Percentiles rank a stretch among this genome's conserved stretches.
These are phyloP conservation scores for Alternaria sp. DNA, from an alignment of 2,329 filamentous ascomycete species.

Conservation along the genomic window DNA sequence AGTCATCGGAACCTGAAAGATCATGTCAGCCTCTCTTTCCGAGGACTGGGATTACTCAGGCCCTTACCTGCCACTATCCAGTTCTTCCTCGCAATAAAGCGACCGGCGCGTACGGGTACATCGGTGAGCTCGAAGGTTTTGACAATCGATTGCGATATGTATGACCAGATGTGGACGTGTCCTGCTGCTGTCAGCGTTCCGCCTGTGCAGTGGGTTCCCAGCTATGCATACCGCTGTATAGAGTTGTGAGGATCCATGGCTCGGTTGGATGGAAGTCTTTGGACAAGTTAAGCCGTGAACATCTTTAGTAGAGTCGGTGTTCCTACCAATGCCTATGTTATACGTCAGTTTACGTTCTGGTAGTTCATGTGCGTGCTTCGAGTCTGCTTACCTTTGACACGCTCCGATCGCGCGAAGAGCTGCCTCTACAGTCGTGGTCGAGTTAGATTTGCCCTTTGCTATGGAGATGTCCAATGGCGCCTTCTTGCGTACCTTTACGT, in stretches of 20 bases:
- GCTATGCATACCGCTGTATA: slow-evolving; percentile 80
- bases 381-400: slow-evolving; percentile 71
- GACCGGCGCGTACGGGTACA: slow-evolving; percentile 94
- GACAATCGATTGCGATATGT: slow-evolving; percentile 79
- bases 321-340: slow-evolving; percentile 47
- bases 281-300: slow-evolving; percentile 49
- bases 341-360: slow-evolving; percentile 35
- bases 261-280: slow-evolving; percentile 97
- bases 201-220: slow-evolving; percentile 11
- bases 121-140: slow-evolving; percentile 99
- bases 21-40: slow-evolving; percentile 29
- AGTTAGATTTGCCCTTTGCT: slow-evolving; percentile 47
- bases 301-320: slow-evolving; percentile 12
- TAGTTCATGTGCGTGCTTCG: slow-evolving; percentile 7
- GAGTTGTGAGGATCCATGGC: slow-evolving; percentile 91
- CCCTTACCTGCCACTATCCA: slow-evolving; percentile 87
- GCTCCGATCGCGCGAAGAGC: slow-evolving; percentile 88
- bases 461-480: not conserved
- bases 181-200: slow-evolving; percentile 62
- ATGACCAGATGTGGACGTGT: slow-evolving; percentile 99
- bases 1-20: slow-evolving; percentile 76
- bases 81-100: slow-evolving; percentile 97
- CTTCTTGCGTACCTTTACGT: slow-evolving; percentile 54
- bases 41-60: not conserved
- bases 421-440: slow-evolving; percentile 68